Base-by-base conservation (phyloP, 257 asterid species). In the Prunella vulgaris region DNA sequence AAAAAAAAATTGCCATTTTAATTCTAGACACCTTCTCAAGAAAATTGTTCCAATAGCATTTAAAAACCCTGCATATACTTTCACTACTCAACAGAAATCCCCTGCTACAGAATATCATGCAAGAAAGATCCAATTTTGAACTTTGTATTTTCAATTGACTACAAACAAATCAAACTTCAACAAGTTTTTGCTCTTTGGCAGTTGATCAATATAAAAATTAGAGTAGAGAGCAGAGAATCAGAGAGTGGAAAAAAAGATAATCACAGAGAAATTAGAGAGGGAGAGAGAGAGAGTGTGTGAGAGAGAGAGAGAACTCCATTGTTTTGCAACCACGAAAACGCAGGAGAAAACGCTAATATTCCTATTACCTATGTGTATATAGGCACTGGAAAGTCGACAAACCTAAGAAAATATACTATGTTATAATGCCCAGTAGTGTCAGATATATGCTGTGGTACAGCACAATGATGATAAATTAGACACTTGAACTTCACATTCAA, bases 381-480 rank as follows among this genome's bases (percentile, higher is more conserved):
- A 46, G 53, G 15, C 42, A 35, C 17, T 14, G 7, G 15, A 9
- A 37, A 37, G 13, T 37, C 2, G 44, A 37, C n/a, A n/a, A n/a
- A n/a, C 40, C 40, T 33, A 33, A 5, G 49, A 7, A 72, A 24
- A 22, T 32, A 32, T 40, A 56, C 18, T 33, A 13, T 17, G 15
- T 1, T 52, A 21, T 15, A 59, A 30, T 60, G n/a, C 38, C 30
- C 69, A 79, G 64, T 63, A 72, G 69, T 74, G 57, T 51, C 74
- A 70, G 73, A 79, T 63, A 78, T 82, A 77, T 73, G 79, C 62
- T 56, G 73, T 44, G 20, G 58, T 78, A 72, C 81, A 81, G 81
- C 82, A 77, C 83, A 81, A 83, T 86, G 81, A 84, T 88, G 92
- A 74, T 79, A 80, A 77, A 68, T 77, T 83, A 68, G 93, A 84